Evolutionary conservation across 1,284 basidiomycete species (phyloP).

Genomic region (Kwoniella shivajii): DNA sequence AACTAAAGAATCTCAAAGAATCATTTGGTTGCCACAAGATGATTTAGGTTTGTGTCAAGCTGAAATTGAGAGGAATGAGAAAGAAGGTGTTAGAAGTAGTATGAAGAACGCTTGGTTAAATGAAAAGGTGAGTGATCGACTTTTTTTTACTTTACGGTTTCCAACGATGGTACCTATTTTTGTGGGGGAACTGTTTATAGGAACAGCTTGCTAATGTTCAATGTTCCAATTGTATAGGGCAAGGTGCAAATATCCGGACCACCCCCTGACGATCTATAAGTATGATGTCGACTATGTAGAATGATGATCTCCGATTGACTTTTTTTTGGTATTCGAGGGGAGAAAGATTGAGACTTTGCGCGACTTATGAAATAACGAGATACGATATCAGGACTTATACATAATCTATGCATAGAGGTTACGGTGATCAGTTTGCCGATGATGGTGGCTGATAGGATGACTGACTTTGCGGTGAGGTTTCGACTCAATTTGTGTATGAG

Average conservation of each 20-base stretch:
- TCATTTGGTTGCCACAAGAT: conserved; percentile 80
- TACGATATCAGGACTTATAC: too few species aligned
- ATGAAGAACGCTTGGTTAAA: conserved; percentile 65
- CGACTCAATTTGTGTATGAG: too few species aligned
- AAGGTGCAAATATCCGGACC: conserved; percentile 62
- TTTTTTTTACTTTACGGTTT: not conserved
- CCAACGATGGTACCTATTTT: not conserved
- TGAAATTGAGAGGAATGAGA: conserved; percentile 64
- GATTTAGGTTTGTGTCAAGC: conserved; percentile 65
- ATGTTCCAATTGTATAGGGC: conserved; percentile 52
- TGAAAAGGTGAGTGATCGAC: conserved; percentile 53
- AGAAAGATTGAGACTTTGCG: too few species aligned
- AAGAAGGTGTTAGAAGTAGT: conserved; percentile 64
- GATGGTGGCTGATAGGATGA: too few species aligned
- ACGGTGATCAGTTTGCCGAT: too few species aligned
- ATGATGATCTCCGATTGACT: too few species aligned
- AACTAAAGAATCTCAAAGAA: conserved; percentile 68
- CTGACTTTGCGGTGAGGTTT: too few species aligned
- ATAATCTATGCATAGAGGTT: too few species aligned
- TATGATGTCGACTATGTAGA: not conserved
- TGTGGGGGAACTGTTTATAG: not conserved
- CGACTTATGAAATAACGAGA: too few species aligned
- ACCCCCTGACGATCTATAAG: conserved; percentile 38
- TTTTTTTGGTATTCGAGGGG: too few species aligned
- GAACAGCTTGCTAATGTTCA: not conserved